Evolutionary conservation across 768 basidiomycete species (phyloP), one percentile per base, ranked within the genome.

Genomic region (Lactarius pseudohatsudake): DNA sequence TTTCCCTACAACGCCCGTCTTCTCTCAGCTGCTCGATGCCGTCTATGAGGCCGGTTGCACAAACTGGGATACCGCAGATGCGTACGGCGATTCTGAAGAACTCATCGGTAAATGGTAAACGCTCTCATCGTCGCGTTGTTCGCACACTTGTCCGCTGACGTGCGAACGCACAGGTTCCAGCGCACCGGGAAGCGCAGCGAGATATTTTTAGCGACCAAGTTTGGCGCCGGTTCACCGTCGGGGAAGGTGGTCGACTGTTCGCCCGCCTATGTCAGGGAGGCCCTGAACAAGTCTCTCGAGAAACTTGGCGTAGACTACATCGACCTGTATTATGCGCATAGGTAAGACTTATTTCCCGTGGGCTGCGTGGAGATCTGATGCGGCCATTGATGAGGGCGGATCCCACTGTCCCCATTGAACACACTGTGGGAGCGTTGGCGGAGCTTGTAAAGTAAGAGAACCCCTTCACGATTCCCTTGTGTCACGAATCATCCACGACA

Each of bases 141-240:
- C 6, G 43, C 30, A n/a, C 55, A 8, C 15, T 30, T 18, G 20
- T 34, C 26, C 13, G n/a, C 47, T 38, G 22, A 64, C 10, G 32
- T 8, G 13, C n/a, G 40, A 18, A 36, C 45, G 11, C 11, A 45
- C 69, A 82, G 84, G 85, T 84, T 87, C 73, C 79, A 81, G 70
- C 77, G 77, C n/a, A 84, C 81, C 15, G 85, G 84, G 20, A 84
- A 83, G 67, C 78, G 85, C 41, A 67, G 77, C 41, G 77, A 84
- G 22, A 84, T 86, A 43, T 81, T 80, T 74, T 72, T 81, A 6
- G 77, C 76, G 1, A 79, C 77, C 22, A 81, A 81, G 65, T 79
- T 80, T 64, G 78, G 77, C 2, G 55, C 72, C 30, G 61, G 59
- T 36, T 34, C 61, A 11, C 41, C 69, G 4, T 64, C 60, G 3